Evolutionary conservation across 2,329 filamentous ascomycete species (phyloP).

Genomic region (Trichoderma sp.): DNA sequence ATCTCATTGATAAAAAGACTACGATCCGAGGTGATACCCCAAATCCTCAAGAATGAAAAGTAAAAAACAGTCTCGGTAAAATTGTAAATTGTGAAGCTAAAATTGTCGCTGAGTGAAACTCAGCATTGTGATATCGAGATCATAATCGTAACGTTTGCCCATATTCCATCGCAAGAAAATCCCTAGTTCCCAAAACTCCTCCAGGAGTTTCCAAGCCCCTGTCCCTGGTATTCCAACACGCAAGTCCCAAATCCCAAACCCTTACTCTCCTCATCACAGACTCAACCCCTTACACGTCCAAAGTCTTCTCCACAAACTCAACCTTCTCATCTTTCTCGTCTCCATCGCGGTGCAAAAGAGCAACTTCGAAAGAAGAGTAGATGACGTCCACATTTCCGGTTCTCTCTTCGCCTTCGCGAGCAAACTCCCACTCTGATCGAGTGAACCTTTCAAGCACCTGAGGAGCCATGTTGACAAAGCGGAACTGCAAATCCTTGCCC

Average conservation of each 20-base stretch:
- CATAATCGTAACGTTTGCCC: constrained; percentile 11
- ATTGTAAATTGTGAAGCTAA: constrained; percentile 4
- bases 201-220: constrained; percentile 1
- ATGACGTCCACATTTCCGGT: constrained; percentile 24
- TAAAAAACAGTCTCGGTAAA: not conserved
- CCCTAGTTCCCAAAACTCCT: constrained; percentile 11
- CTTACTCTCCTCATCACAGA: not conserved
- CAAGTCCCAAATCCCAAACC: not conserved
- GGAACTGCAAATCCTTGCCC: constrained; percentile 44
- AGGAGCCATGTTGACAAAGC: constrained; percentile 48
- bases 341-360: constrained; percentile 23
- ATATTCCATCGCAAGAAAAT: constrained; percentile 6
- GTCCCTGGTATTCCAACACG: not conserved
- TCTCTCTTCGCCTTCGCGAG: constrained; percentile 30
- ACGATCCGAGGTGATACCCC: not conserved
- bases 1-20: not conserved
- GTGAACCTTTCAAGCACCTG: constrained; percentile 41
- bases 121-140: not conserved
- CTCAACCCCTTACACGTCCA: constrained; percentile 10
- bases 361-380: constrained; percentile 25
- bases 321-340: constrained; percentile 22
- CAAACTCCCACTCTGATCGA: constrained; percentile 39
- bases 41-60: not conserved
- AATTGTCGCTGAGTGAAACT: not conserved
- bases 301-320: constrained; percentile 15